Evolutionary conservation across 164 flowering plant genomes (phyloP).

Genomic region (Aristolochia fimbriata): DNA sequence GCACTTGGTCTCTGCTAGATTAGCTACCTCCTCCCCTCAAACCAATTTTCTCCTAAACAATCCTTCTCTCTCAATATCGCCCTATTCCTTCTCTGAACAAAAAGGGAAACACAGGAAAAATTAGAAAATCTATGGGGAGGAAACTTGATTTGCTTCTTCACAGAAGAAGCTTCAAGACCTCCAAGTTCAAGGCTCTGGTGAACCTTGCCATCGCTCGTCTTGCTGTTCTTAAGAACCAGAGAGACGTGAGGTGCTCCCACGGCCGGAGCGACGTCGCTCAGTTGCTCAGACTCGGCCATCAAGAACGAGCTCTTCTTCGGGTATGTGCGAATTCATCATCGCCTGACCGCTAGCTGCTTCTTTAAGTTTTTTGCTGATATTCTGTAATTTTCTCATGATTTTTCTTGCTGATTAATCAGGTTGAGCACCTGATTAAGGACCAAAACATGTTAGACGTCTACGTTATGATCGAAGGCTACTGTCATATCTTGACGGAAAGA

Average conservation of each 20-base stretch:
- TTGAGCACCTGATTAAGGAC: conserved; percentile 59
- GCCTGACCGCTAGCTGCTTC: neutral
- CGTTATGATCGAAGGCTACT: conserved; percentile 43
- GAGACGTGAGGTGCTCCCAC: conserved; percentile 32
- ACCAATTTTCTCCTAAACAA: too few relatives aligned
- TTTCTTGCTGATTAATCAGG: conserved; percentile 24
- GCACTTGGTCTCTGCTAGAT: conserved; percentile 15
- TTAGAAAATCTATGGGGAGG: conserved; percentile 34
- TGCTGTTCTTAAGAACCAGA: conserved; percentile 60
- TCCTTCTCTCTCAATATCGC: too few relatives aligned
- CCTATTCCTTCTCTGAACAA: too few relatives aligned
- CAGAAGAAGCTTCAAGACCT: conserved; percentile 40
- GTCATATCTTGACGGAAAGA: conserved; percentile 33
- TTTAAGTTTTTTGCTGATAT: neutral
- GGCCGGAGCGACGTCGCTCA: conserved; percentile 54
- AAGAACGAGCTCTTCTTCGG: conserved; percentile 68
- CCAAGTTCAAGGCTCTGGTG: conserved; percentile 34
- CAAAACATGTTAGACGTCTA: conserved; percentile 61
- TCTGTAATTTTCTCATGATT: neutral
- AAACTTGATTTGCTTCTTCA: conserved; percentile 38
- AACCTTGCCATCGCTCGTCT: conserved; percentile 47
- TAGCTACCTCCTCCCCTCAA: too few relatives aligned
- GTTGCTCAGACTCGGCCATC: conserved; percentile 54
- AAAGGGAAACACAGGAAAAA: conserved; percentile 12
- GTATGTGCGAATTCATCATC: conserved; percentile 18